Evolutionary conservation across 2,329 filamentous ascomycete genomes (phyloP), one percentile per base, ranked within the genome.

Genomic region (Colletotrichum australisinense): DNA sequence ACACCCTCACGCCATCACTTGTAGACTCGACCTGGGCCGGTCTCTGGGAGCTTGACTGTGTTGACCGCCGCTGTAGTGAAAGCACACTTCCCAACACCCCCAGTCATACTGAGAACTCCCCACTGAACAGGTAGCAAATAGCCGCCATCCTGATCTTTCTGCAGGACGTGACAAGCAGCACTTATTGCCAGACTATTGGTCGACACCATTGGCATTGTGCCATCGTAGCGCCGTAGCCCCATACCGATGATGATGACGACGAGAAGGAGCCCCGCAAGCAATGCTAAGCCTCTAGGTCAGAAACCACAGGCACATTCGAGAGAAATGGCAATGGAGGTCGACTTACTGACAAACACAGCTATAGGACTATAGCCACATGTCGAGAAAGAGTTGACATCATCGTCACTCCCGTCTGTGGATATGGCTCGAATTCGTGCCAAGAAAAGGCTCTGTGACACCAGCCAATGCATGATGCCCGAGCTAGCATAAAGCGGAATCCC

Each of bases 391-490:
- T 81, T 75, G 1, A 7, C 55, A 4, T 59, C 46, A 58, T 81
- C 78, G 2, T 75, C 56, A 2, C 14, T n/a, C 0, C 78, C 80
- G 11, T 77, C 69, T 2, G 78, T 76, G 3, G 57, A 9, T 46
- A 81, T 9, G 1, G 79, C 80, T 2, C 77, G 78, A 24, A 85
- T 82, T 3, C 82, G 78, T 0, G 83, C 83, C 0, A 87, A 74
- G 76, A 87, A 88, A 1, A 87, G 72, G 56, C 82, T 83, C 71
- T 87, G 85, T 0, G 86, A 88, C 4, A 86, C 79, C 5, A 88
- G 78, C 86, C 86, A 89, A 75, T 88, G 86, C 66, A 88, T 77
- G 1, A 85, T 4, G 0, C 78, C 80, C 1, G 80, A 82, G 2
- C 76, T 73, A 0, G 76, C 71, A 1, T 84, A 78, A 1, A 87